These are phyloP conservation scores for Boletus semigastroideus DNA, from an alignment of 1,284 basidiomycete species.

Conservation along the genomic window DNA sequence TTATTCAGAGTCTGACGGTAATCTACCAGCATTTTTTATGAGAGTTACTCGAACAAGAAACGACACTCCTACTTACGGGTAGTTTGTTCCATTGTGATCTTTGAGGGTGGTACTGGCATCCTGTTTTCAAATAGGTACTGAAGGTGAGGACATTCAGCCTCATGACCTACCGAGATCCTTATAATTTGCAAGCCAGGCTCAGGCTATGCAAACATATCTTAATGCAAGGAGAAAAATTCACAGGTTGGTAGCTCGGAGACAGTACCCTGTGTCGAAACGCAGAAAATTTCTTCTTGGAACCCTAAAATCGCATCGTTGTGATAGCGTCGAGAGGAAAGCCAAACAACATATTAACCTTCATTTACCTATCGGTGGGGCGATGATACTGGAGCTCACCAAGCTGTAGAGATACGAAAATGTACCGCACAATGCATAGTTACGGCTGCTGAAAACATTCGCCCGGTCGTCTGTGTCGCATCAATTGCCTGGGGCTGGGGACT, in stretches of 20 bases:
- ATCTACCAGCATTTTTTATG: slow-evolving; percentile 12
- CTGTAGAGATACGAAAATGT: slow-evolving; percentile 21
- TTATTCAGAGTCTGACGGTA: slow-evolving; percentile 28
- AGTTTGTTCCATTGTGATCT: slow-evolving; percentile 11
- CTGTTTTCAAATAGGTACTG: neutral
- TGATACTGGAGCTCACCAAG: slow-evolving; percentile 28
- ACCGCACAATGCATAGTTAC: neutral
- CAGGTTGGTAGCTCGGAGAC: slow-evolving; percentile 26
- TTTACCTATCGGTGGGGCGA: slow-evolving; percentile 3
- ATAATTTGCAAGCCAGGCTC: slow-evolving; percentile 16
- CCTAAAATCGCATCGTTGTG: neutral
- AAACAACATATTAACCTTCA: slow-evolving; percentile 2
- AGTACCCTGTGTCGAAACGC: neutral
- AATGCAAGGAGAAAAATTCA: slow-evolving; percentile 9
- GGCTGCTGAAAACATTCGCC: neutral
- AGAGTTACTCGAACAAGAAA: neutral
- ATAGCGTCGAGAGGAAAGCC: neutral
- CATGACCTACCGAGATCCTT: slow-evolving; percentile 7
- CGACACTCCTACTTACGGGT: slow-evolving; percentile 14
- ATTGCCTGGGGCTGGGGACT: neutral
- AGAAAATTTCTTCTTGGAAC: neutral
- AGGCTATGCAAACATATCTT: slow-evolving; percentile 13
- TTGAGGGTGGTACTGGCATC: neutral
- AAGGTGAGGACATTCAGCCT: neutral
- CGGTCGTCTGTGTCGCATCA: neutral